Percentiles rank a stretch among this genome's conserved stretches.
Evolutionary conservation across 2,329 filamentous ascomycete genomes (phyloP).

Genomic region (Simplicillium sp.): DNA sequence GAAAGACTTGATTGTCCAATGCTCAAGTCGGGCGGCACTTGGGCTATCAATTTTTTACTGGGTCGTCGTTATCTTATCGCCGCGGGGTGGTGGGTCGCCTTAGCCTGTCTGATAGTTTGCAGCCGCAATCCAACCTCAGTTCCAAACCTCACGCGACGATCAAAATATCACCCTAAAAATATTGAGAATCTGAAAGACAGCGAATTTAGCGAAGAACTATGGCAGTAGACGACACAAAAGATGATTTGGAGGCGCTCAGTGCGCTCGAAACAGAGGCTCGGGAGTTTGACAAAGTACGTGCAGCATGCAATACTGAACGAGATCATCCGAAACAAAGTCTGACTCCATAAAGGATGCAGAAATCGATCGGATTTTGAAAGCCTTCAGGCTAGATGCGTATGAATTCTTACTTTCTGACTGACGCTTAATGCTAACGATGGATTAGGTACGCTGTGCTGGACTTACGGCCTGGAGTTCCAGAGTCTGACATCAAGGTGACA

Average conservation of each 20-base stretch:
- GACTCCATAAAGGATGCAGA: slow-evolving; percentile 63
- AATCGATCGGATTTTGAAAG: slow-evolving; percentile 86
- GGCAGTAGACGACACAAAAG: slow-evolving; percentile 28
- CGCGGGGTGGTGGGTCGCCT: slow-evolving; percentile 17
- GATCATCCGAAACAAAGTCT: neutral
- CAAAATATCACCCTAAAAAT: no score
- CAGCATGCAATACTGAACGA: neutral
- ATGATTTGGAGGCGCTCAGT: slow-evolving; percentile 69
- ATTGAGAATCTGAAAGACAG: no score
- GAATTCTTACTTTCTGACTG: slow-evolving; percentile 8
- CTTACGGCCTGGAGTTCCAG: slow-evolving; percentile 87
- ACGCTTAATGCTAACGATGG: slow-evolving; percentile 3
- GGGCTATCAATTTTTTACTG: slow-evolving; percentile 25
- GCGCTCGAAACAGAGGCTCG: slow-evolving; percentile 76
- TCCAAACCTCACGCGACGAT: neutral
- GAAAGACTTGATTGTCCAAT: no score
- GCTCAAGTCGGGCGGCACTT: no score
- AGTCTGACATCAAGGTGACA: slow-evolving; percentile 87
- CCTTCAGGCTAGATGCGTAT: slow-evolving; percentile 65
- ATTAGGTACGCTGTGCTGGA: slow-evolving; percentile 83
- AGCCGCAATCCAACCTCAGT: neutral
- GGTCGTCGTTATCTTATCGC: slow-evolving; percentile 27
- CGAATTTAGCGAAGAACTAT: slow-evolving; percentile 15
- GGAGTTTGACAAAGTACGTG: slow-evolving; percentile 74
- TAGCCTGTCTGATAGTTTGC: no score